Base-by-base conservation (phyloP, 305 asterid species). In the Fraxinus paxiana region DNA sequence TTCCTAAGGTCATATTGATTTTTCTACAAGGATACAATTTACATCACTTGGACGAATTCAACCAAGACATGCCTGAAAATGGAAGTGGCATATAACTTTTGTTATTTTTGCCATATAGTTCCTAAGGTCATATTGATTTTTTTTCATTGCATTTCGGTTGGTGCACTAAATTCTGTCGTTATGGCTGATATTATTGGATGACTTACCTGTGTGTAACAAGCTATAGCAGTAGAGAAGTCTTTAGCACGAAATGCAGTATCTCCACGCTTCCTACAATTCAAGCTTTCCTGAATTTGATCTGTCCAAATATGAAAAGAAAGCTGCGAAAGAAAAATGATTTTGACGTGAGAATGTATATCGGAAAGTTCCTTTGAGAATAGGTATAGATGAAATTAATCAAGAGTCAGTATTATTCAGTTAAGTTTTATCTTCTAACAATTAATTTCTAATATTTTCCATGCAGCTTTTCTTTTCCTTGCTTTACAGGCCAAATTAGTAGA, bases 291-390 rank as follows among this genome's bases (percentile, higher is more conserved):
- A 80, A 89, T 78, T 73, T 87, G 83, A 78, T 74, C 61, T 12
- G 90, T 85, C 92, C 92, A 89, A 87, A 87, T 80, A 72, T 89
- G 89, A 74, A 89, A 89, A 9, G 90, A 89, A 41, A 89, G 88
- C 92, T 89, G 85, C 71, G 74, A 83, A 80, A 77, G 61, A 37
- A 48, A 65, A 87, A 73, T 31, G 43, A 26, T 63, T 67, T 30
- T 35, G 48, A 6, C 17, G 34, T 30, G 12, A 69, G 13, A 56
- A 56, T 18, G 26, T 56, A 17, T 6, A 56, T 6, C 6, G 28
- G 13, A 56, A 56, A 17, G 26, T 56, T 56, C 12, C 13, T 56
- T 56, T 18, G 12, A 6, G 2, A 18, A 56, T 56, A 2, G 12
- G 12, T 56, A 56, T 2, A 2, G 61, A 18, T 56, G 67, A 18